Evolutionary conservation across 495 filamentous ascomycete species (phyloP).

Genomic region (Sabuloglossum arenarium): DNA sequence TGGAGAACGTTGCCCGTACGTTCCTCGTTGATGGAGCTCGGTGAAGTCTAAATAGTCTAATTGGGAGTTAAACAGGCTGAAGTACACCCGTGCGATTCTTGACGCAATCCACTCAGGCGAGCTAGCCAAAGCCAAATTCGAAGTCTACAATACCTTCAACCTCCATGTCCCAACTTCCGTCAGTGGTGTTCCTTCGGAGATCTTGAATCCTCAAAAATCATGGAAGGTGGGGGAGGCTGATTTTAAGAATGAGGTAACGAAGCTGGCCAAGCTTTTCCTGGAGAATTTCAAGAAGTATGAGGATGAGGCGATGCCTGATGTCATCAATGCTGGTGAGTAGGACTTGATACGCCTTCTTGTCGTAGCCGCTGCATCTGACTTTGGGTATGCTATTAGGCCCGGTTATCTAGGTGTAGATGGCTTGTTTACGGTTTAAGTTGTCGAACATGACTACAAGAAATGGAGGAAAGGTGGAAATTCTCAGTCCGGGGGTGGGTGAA

Average conservation of each 20-base stretch:
- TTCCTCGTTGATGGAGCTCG: neutral
- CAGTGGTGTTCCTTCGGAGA: slow-evolving; percentile 65
- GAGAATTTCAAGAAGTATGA: slow-evolving; percentile 96
- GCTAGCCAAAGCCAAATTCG: slow-evolving; percentile 75
- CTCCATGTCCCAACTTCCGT: slow-evolving; percentile 75
- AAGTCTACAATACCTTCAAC: slow-evolving; percentile 93
- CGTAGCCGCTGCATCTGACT: too few relatives aligned
- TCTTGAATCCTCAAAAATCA: slow-evolving; percentile 82
- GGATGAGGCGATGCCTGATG: slow-evolving; percentile 67
- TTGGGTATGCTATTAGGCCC: too few relatives aligned
- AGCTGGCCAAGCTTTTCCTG: slow-evolving; percentile 68
- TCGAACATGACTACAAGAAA: too few relatives aligned
- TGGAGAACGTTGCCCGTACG: slow-evolving; percentile 77
- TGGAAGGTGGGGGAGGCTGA: slow-evolving; percentile 60
- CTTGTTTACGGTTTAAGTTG: too few relatives aligned
- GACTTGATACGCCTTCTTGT: too few relatives aligned
- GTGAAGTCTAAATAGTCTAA: neutral
- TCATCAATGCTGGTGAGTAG: slow-evolving; percentile 43
- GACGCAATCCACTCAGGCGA: slow-evolving; percentile 95
- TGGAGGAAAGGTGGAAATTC: too few relatives aligned
- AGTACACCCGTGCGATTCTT: slow-evolving; percentile 96
- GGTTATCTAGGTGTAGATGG: too few relatives aligned
- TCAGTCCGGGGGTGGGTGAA: too few relatives aligned
- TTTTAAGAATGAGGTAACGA: slow-evolving; percentile 72
- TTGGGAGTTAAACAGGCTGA: slow-evolving; percentile 30